A percentile compares a stretch with the other conserved stretches of the same genome.
Conservation (phyloP, 805 yeast genomes). For the Candida vaughaniae region DNA sequence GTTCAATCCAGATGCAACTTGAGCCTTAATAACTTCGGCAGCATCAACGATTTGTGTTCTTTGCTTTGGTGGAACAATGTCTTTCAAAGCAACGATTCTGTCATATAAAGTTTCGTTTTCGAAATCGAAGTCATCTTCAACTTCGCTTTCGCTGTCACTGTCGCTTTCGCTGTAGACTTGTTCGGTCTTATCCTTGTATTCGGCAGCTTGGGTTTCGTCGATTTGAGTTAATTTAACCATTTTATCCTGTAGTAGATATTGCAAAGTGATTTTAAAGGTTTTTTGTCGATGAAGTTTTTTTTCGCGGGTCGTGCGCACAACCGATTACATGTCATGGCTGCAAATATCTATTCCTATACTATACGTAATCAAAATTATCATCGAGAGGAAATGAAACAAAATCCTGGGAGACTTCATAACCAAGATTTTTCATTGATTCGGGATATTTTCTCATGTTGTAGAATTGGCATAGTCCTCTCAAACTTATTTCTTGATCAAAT, state of each 20-base stretch:
- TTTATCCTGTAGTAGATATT: too few species aligned
- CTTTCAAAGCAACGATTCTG: conserved; percentile 88
- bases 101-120: conserved; percentile 83
- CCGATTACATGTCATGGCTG: background rate
- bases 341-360: too few species aligned
- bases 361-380: conserved; percentile 13
- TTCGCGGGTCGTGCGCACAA: conserved; percentile 2
- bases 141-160: conserved; percentile 47
- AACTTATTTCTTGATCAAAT: conserved; percentile 80
- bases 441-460: conserved; percentile 66
- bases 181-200: conserved; percentile 31
- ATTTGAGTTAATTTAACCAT: conserved; percentile 80
- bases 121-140: conserved; percentile 69
- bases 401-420: conserved; percentile 39
- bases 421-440: conserved; percentile 51
- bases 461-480: conserved; percentile 74
- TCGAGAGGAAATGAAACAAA: conserved; percentile 11
- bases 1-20: conserved; percentile 44
- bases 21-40: conserved; percentile 21
- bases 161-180: conserved; percentile 33
- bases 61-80: conserved; percentile 85
- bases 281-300: conserved; percentile 12
- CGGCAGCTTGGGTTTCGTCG: conserved; percentile 53
- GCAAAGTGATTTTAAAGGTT: conserved; percentile 1
- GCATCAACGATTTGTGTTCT: conserved; percentile 51